Base-by-base conservation (phyloP, 208 protist genomes). In the Trypanosoma rangeli region DNA sequence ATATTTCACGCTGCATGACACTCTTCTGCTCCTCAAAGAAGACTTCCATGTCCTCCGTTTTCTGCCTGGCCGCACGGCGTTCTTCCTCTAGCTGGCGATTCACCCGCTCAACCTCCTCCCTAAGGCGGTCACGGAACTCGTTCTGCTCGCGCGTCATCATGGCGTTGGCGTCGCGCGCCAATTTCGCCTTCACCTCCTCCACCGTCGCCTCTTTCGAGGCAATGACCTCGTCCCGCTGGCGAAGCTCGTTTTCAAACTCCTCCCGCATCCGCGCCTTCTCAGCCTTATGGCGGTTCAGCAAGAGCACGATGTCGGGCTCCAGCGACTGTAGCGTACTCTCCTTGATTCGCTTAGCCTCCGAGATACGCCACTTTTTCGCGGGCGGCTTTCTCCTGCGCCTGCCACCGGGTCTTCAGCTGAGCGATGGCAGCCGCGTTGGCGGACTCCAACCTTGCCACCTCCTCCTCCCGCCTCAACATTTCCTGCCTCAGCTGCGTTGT, bases 271-370 rank as follows among this genome's bases (percentile, higher is more conserved):
- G 80, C 33, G 88, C 84, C 76, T 94, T 96, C 67, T 97, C 93
- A 5, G 93, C 87, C 73, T 94, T 94, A 80, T 97, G 93, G 13
- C 90, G 82, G 57, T 95, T 94, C 46, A 97, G 79, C n/a, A 97
- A 78, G 59, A 96, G 78, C 50, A 94, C 90, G 64, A 97, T 97
- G 59, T 97, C 93, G 9, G 93, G 93, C 76, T 97, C 89, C 13
- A 97, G 80, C 15, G 93, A 92, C 77, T 96, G 92, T 57, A 97
- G 71, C 28, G 93, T 95, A 28, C 79, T 90, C 64, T 93, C 85
- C 73, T 97, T 97, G 68, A 97, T 97, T 28, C 85, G 80, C 69
- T 91, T 94, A 20, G 89, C 88, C 82, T 97, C 90, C 3, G 80
- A 81, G 49, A 92, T 74, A 49, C 83, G 82, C 90, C 93, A 97